Evolutionary conservation across 768 basidiomycete species (phyloP).

Genomic region (Boletus vermiculosoides): DNA sequence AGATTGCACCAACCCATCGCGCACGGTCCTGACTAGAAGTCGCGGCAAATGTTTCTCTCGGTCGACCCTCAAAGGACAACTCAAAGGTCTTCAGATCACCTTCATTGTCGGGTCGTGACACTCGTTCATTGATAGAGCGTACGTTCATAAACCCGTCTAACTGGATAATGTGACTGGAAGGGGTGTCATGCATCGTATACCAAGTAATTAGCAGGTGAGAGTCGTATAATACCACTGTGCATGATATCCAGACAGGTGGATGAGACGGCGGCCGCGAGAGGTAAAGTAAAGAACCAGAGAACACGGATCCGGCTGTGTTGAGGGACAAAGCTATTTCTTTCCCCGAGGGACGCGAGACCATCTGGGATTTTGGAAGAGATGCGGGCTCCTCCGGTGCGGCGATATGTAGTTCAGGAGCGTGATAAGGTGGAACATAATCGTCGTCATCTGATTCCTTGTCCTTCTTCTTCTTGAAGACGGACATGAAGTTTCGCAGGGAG

Average conservation of each 20-base stretch:
- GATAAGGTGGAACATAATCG: constrained; percentile 10
- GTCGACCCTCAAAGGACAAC: constrained; percentile 53
- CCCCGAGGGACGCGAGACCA: not conserved
- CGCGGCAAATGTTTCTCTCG: constrained; percentile 61
- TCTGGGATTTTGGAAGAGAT: not conserved
- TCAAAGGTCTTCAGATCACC: constrained; percentile 60
- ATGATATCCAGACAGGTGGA: constrained; percentile 51
- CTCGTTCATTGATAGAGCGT: constrained; percentile 56
- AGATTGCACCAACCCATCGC: constrained; percentile 72
- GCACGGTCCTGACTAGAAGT: constrained; percentile 61
- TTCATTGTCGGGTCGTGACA: constrained; percentile 40
- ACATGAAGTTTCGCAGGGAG: constrained; percentile 62
- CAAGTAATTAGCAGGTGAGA: constrained; percentile 49
- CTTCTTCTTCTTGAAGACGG: constrained; percentile 55
- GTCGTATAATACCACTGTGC: constrained; percentile 38
- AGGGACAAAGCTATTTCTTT: not conserved
- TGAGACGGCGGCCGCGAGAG: constrained; percentile 38
- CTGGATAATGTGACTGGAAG: constrained; percentile 45
- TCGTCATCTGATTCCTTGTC: constrained; percentile 29
- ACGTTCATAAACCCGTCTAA: constrained; percentile 60
- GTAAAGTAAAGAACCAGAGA: constrained; percentile 43
- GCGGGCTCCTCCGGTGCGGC: not conserved
- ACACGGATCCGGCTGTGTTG: not conserved
- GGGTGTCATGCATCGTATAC: constrained; percentile 40
- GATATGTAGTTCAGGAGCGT: constrained; percentile 8